Percentiles rank a stretch among this genome's conserved stretches.
Evolutionary conservation across 2,329 filamentous ascomycete species (phyloP).

Genomic region (Fusarium fracticaudum): DNA sequence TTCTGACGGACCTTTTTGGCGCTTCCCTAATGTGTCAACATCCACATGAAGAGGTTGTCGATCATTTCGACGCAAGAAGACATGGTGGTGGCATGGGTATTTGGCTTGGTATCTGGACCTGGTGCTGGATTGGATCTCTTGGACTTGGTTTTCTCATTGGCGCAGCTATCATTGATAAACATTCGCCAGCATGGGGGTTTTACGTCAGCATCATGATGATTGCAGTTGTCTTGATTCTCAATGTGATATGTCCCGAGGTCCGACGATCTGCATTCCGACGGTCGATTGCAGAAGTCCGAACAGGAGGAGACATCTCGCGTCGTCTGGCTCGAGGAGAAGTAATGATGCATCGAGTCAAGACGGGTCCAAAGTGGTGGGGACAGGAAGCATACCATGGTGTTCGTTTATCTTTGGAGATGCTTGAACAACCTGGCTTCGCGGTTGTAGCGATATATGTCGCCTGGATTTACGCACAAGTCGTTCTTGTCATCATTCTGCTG

Average conservation of each 20-base stretch:
- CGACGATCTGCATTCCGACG: constrained; percentile 74
- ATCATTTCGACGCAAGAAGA: constrained; percentile 73
- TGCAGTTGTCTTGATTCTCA: constrained; percentile 71
- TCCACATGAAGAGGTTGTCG: constrained; percentile 77
- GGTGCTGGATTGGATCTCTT: constrained; percentile 78
- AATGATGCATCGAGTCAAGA: constrained; percentile 78
- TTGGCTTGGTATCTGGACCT: constrained; percentile 84
- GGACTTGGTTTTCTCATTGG: constrained; percentile 78
- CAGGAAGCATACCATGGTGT: constrained; percentile 79
- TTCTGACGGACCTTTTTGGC: constrained; percentile 79
- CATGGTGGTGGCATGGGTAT: constrained; percentile 82
- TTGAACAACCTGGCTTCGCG: constrained; percentile 78
- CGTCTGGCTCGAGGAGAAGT: constrained; percentile 77
- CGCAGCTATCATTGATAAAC: constrained; percentile 71
- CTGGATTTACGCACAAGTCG: constrained; percentile 82
- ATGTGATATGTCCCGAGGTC: constrained; percentile 77
- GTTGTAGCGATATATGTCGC: constrained; percentile 76
- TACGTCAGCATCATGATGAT: constrained; percentile 77
- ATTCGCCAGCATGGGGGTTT: constrained; percentile 78
- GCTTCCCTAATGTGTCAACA: constrained; percentile 77
- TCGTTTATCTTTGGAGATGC: constrained; percentile 73
- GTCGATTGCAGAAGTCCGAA: constrained; percentile 72
- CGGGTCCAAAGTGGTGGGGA: constrained; percentile 79
- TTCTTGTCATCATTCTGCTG: constrained; percentile 76
- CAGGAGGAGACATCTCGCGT: constrained; percentile 60